phyloP scores from a whole-genome alignment of 2,329 filamentous ascomycete genomes.

The Monascus ruber region DNA sequence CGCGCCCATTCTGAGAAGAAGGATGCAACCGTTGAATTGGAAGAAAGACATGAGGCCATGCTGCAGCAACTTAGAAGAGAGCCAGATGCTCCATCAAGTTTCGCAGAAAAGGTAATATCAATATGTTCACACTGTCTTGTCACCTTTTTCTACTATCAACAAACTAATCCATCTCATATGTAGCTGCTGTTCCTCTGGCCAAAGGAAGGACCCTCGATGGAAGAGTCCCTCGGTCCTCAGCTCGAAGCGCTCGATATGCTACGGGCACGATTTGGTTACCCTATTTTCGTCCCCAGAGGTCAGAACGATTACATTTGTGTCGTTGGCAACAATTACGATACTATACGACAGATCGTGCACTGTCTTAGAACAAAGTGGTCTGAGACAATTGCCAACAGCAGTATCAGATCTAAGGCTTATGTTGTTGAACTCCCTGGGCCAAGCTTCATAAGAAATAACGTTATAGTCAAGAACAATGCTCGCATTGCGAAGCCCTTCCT shows the following conservation, averaged over 20 bases:
- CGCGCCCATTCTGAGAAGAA: constrained; percentile 12
- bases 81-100: constrained; percentile 10
- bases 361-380: constrained; percentile 17
- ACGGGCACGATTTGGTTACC: constrained; percentile 27
- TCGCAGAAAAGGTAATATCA: constrained; percentile 14
- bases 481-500: constrained; percentile 11
- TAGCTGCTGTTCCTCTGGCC: constrained; percentile 37
- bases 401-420: constrained; percentile 22
- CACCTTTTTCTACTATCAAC: too few species aligned
- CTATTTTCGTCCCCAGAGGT: constrained; percentile 27
- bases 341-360: constrained; percentile 25
- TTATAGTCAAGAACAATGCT: constrained; percentile 13
- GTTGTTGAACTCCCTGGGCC: constrained; percentile 19
- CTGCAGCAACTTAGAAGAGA: constrained; percentile 15
- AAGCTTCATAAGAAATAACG: constrained; percentile 9
- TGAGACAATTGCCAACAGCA: constrained; percentile 15
- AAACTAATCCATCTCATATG: too few species aligned
- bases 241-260: constrained; percentile 36
- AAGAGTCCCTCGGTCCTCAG: constrained; percentile 29
- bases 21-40: constrained; percentile 11
- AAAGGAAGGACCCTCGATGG: constrained; percentile 27
- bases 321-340: constrained; percentile 19
- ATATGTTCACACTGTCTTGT: too few species aligned
- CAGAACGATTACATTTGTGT: constrained; percentile 20
- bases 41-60: constrained; percentile 12